Conservation (phyloP, 495 filamentous ascomycete species). For the Tetracladium marchalianum region DNA sequence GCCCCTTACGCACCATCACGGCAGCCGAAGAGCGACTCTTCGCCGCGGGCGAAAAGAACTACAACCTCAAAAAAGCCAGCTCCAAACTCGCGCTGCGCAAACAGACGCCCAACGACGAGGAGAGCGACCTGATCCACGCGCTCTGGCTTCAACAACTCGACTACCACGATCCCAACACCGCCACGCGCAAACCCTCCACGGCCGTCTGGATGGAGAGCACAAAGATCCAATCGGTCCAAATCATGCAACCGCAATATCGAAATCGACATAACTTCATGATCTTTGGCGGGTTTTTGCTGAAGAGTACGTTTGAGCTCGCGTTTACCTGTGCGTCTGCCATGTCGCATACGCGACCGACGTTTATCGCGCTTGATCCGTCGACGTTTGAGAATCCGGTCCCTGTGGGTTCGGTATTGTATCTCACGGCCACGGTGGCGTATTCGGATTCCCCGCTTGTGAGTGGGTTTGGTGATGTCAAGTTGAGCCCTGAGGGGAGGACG, state of each 20-base stretch:
- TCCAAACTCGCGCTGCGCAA: slow-evolving; percentile 55
- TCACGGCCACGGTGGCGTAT: slow-evolving; percentile 68
- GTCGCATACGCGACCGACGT: slow-evolving; percentile 64
- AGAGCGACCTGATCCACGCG: slow-evolving; percentile 68
- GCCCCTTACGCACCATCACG: slow-evolving; percentile 53
- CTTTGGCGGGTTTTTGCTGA: slow-evolving; percentile 77
- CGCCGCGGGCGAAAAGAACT: slow-evolving; percentile 61
- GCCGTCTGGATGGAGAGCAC: slow-evolving; percentile 60
- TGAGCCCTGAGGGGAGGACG: slow-evolving; percentile 34
- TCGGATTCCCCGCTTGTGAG: slow-evolving; percentile 55
- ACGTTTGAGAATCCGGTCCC: slow-evolving; percentile 82
- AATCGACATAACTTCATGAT: slow-evolving; percentile 88
- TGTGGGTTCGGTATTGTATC: slow-evolving; percentile 72
- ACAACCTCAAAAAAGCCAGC: slow-evolving; percentile 59
- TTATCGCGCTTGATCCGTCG: slow-evolving; percentile 67
- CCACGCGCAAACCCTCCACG: slow-evolving; percentile 48
- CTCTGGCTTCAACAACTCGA: slow-evolving; percentile 69
- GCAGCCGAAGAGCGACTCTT: slow-evolving; percentile 63
- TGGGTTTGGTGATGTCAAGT: slow-evolving; percentile 20
- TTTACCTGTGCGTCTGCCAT: slow-evolving; percentile 80
- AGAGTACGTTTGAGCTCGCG: slow-evolving; percentile 77
- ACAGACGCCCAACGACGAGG: slow-evolving; percentile 65
- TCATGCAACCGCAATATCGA: slow-evolving; percentile 83
- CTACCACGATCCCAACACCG: slow-evolving; percentile 54
- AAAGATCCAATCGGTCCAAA: slow-evolving; percentile 56